Evolutionary conservation across 2,329 filamentous ascomycete species (phyloP), one percentile per base, ranked within the genome.

Genomic region (Leptographium lundbergii): DNA sequence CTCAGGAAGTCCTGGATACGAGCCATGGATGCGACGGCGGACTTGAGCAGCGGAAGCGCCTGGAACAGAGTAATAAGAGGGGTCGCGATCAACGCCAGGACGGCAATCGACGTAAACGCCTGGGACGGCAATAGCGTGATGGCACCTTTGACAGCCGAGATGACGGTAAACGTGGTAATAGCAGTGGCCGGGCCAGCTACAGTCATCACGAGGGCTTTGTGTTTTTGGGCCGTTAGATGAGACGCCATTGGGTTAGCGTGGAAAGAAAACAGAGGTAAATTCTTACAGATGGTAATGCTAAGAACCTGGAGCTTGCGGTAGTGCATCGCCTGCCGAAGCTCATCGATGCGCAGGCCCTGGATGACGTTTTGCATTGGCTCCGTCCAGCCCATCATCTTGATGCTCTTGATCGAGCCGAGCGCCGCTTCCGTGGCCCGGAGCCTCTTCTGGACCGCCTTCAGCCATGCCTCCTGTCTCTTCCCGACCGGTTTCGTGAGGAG

Each of bases 1-100:
- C 47, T 60, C 29, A 60, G 59, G 25, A 55, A 55, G 27, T 58
- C 53, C 45, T 60, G 56, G 27, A 60, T 58, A 34, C 59, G 56
- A 19, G 52, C 22, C 25, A 57, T 54, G 1, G 56, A 58, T 13
- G 56, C 45, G 17, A 60, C 32, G 27, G 52, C 51, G 29, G 50
- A 57, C 19, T 57, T 53, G 32, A 60, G 56, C 34, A 58, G 29
- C 5, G 59, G 59, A 19, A 56, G 39, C n/a, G 56, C 56, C 29
- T 54, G n/a, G 19, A 60, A 52, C 6, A 60, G 57, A 19, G 39
- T 52, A 4, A 54, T 51, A 6, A 58, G 52, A 9, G 59, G 59
- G 17, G 51, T 58, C 27, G 32, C 54, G 19, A 60, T 42, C 13
- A 58, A 32, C 36, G 48, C 47, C 1, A 60, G 45, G 34, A 60